Base-by-base conservation (phyloP, 306 rosid genomes). In the Acacia acuminata region DNA sequence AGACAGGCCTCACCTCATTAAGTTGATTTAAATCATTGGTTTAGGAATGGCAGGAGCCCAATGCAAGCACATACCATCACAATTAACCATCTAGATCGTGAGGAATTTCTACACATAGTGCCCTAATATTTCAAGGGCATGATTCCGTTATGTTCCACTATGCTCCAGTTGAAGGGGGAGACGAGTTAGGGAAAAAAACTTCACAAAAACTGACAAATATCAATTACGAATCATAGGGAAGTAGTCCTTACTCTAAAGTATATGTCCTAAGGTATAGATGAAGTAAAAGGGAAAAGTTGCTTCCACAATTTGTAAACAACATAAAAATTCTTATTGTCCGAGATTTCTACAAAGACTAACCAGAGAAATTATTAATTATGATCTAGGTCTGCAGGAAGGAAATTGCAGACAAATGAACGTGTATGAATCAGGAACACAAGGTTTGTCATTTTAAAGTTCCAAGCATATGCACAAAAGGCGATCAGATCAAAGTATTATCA, bases 371-470 rank as follows among this genome's bases (percentile, higher is more conserved):
- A n/a, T n/a, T n/a, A n/a, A n/a, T 22, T 42, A 77, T 66, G 44
- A 67, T 77, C 71, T 32, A 40, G 7, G 51, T n/a, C 61, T 44
- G 84, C 19, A 77, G 50, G 85, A 75, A 40, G 61, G 56, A 53
- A 76, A 65, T 36, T 71, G 50, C 19, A 79, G 80, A 79, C 77
- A 63, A 75, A 25, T 27, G 12, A 16, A n/a, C 20, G n/a, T 71
- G 71, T 53, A 50, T 77, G 64, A 78, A 44, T 44, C 53, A 51
- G 36, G 77, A 34, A 22, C 51, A 81, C 15, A 53, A 66, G 5
- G 71, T 64, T 36, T 42, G 86, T 53, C 71, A 73, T 43, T 30
- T 81, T 51, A 78, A 67, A 53, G 81, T 77, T 42, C 72, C 50
- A 83, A 68, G 44, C 17, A 51, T 15, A 44, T 38, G 60, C 77